Evolutionary conservation across 257 asterid species (phyloP).

Genomic region (Prunella vulgaris): DNA sequence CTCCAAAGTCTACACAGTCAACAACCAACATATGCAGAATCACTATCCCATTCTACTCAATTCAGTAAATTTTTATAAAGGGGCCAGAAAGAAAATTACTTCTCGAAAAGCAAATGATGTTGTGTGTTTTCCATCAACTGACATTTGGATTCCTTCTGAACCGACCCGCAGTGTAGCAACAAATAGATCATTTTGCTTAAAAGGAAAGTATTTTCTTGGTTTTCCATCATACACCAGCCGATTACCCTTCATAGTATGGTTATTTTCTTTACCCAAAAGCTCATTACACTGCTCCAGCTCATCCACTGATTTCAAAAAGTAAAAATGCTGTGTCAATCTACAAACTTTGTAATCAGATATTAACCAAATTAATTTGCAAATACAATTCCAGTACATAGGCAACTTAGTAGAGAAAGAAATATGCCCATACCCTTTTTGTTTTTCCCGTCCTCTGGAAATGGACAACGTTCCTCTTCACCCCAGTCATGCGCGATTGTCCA

Average conservation of each 20-base stretch:
- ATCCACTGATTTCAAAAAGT: slow-evolving; percentile 57
- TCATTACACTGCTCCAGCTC: slow-evolving; percentile 84
- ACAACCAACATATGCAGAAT: slow-evolving; percentile 11
- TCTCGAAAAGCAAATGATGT: slow-evolving; percentile 91
- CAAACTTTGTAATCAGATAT: background rate
- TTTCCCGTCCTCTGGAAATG: slow-evolving; percentile 54
- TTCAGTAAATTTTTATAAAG: background rate
- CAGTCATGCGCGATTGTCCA: slow-evolving; percentile 96
- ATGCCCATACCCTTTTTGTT: slow-evolving; percentile 47
- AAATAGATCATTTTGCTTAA: slow-evolving; percentile 76
- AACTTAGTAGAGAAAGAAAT: background rate
- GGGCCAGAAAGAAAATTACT: slow-evolving; percentile 43
- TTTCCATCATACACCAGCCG: slow-evolving; percentile 54
- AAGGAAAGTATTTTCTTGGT: slow-evolving; percentile 73
- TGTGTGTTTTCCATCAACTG: slow-evolving; percentile 94
- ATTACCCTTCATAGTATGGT: slow-evolving; percentile 36
- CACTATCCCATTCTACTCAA: background rate
- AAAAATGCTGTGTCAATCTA: background rate
- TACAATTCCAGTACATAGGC: too few species aligned
- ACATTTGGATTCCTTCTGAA: slow-evolving; percentile 94
- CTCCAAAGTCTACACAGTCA: slow-evolving; percentile 70
- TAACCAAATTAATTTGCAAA: too few species aligned
- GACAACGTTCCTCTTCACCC: slow-evolving; percentile 98
- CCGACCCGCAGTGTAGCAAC: slow-evolving; percentile 92
- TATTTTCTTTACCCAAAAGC: slow-evolving; percentile 67